Conservation (phyloP, 208 protist genomes). For the Trypanosoma grayi region DNA sequence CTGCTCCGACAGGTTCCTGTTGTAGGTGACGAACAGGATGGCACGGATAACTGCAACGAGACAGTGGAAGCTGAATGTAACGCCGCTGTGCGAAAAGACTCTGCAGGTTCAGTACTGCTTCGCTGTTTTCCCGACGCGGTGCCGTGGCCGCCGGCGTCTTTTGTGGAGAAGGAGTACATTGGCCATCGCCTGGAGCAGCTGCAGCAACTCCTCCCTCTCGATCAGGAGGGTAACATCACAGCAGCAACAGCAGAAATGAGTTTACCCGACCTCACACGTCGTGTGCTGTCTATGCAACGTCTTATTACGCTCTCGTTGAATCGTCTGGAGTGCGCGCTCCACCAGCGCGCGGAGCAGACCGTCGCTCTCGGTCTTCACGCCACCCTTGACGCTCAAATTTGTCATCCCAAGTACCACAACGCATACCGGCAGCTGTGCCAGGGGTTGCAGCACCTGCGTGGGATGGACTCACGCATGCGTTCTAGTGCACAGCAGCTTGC, state of each 20-base stretch:
- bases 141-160: conserved; percentile 68
- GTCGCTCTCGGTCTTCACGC: conserved; percentile 49
- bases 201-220: conserved; percentile 31
- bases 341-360: conserved; percentile 59
- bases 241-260: background rate
- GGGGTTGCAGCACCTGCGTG: conserved; percentile 40
- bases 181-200: conserved; percentile 41
- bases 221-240: background rate
- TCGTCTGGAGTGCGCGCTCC: conserved; percentile 52
- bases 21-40: background rate
- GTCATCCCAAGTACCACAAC: conserved; percentile 39
- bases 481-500: conserved; percentile 24
- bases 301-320: conserved; percentile 52
- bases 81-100: background rate
- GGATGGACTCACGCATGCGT: conserved; percentile 34
- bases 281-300: conserved; percentile 48
- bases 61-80: background rate
- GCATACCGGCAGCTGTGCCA: conserved; percentile 43
- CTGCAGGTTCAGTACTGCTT: conserved; percentile 27
- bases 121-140: conserved; percentile 34
- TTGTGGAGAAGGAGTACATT: conserved; percentile 48
- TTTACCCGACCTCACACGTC: conserved; percentile 27
- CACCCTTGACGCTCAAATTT: conserved; percentile 60
- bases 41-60: background rate
- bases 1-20: conserved; percentile 28